These are phyloP conservation scores for Parmelia sp. DNA, from an alignment of 495 filamentous ascomycete species.

Conservation along the genomic window DNA sequence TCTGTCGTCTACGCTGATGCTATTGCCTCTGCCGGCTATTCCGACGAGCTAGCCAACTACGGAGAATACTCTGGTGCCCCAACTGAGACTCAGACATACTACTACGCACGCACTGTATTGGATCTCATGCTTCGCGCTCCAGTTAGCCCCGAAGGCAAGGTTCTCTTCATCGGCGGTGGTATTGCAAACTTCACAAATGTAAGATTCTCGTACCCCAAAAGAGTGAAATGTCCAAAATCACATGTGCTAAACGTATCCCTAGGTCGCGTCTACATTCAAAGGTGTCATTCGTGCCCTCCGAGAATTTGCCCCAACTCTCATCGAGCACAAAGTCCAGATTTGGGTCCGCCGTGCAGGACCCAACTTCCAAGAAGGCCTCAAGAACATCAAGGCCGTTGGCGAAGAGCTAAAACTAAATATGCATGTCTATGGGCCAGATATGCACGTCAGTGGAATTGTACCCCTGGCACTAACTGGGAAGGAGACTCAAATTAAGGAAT, in stretches of 20 bases:
- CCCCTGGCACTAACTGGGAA: conserved; percentile 59
- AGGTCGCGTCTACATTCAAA: conserved; percentile 97
- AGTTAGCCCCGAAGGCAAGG: conserved; percentile 80
- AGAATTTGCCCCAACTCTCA: conserved; percentile 76
- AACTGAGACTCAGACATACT: conserved; percentile 95
- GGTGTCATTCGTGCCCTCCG: conserved; percentile 96
- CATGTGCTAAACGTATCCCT: conserved; percentile 26
- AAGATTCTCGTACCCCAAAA: conserved; percentile 17
- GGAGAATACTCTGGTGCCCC: conserved; percentile 99
- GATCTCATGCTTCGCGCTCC: conserved; percentile 97
- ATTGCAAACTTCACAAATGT: conserved; percentile 99
- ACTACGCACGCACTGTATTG: conserved; percentile 93
- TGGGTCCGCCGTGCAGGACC: conserved; percentile 98
- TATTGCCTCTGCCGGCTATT: conserved; percentile 93
- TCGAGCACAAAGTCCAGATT: conserved; percentile 97
- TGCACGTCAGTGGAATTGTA: conserved; percentile 73
- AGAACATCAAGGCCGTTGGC: conserved; percentile 97
- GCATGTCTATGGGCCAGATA: conserved; percentile 96
- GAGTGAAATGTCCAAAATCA: neutral
- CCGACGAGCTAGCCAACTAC: conserved; percentile 96
- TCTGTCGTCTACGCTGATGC: conserved; percentile 99
- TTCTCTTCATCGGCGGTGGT: conserved; percentile 98
- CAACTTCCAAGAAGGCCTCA: conserved; percentile 99
- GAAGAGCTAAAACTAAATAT: conserved; percentile 88
- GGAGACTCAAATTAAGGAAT: conserved; percentile 44